A percentile compares a stretch with the other conserved stretches of the same genome.
These are phyloP conservation scores for Neonectria hederae DNA, from an alignment of 2,329 filamentous ascomycete genomes.

Conservation along the genomic window DNA sequence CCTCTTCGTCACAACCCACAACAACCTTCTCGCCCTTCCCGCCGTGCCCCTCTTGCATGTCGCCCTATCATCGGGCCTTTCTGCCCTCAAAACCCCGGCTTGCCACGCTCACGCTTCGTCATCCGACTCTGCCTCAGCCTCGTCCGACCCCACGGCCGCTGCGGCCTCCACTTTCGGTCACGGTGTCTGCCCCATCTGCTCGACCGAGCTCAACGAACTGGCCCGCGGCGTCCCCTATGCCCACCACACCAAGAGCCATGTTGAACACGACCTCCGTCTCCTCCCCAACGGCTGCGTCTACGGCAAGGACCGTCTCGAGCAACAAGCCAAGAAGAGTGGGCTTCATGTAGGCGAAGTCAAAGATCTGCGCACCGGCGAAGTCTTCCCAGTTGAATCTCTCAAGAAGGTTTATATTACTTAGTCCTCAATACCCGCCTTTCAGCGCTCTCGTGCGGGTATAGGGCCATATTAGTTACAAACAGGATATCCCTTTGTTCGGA, in stretches of 20 bases:
- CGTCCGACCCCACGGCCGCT: slow-evolving; percentile 51
- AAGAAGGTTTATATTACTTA: slow-evolving; percentile 94
- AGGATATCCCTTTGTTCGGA: no score
- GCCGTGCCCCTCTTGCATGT: slow-evolving; percentile 87
- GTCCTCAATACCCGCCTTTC: neutral
- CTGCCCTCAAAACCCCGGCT: slow-evolving; percentile 92
- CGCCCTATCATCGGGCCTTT: slow-evolving; percentile 89
- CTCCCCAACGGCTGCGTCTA: slow-evolving; percentile 90
- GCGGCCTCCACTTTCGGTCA: slow-evolving; percentile 64
- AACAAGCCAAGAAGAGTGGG: slow-evolving; percentile 83
- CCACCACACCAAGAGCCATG: slow-evolving; percentile 92
- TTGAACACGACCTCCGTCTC: slow-evolving; percentile 86
- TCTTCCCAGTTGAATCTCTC: slow-evolving; percentile 69
- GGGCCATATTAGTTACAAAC: no score
- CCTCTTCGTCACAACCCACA: slow-evolving; percentile 86
- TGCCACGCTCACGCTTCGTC: slow-evolving; percentile 66
- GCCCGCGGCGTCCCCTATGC: slow-evolving; percentile 91
- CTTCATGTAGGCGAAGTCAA: slow-evolving; percentile 73
- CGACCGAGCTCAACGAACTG: slow-evolving; percentile 91
- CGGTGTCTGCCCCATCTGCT: slow-evolving; percentile 93
- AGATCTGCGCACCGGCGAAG: slow-evolving; percentile 79
- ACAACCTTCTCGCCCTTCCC: slow-evolving; percentile 84
- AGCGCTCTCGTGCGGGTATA: neutral
- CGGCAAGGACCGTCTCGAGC: slow-evolving; percentile 75
- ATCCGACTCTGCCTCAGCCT: slow-evolving; percentile 55